phyloP scores from a whole-genome alignment of 2,329 filamentous ascomycete species.

The Penicillium glabrum region DNA sequence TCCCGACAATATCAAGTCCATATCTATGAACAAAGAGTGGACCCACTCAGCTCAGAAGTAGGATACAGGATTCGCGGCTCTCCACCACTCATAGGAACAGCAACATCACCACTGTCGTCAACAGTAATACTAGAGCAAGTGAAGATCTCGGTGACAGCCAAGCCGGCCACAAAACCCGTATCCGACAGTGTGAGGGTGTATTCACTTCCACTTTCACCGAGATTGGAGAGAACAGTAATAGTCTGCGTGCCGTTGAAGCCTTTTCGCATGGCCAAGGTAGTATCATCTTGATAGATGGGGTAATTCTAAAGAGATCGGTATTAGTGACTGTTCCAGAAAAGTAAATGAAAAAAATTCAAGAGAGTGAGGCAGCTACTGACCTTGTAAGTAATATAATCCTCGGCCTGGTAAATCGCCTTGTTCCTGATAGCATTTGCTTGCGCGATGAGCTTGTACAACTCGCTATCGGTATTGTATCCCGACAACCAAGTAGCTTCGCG shows the following conservation, averaged over 20 bases:
- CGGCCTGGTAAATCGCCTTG: constrained; percentile 40
- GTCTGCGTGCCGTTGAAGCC: constrained; percentile 41
- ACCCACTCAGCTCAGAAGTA: constrained; percentile 8
- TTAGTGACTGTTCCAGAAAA: neutral
- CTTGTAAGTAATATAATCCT: constrained; percentile 42
- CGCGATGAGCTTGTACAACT: constrained; percentile 52
- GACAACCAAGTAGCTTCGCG: constrained; percentile 60
- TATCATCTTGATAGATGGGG: constrained; percentile 44
- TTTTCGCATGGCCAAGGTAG: constrained; percentile 45
- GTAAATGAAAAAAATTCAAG: no score
- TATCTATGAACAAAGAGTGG: constrained; percentile 12
- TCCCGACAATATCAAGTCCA: no score
- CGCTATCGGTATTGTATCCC: constrained; percentile 46
- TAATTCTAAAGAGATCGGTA: constrained; percentile 25
- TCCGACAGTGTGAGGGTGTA: constrained; percentile 26
- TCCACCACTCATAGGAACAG: constrained; percentile 45
- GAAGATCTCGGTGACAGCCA: constrained; percentile 27
- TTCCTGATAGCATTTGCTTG: constrained; percentile 52
- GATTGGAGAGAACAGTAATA: constrained; percentile 45
- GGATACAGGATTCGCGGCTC: constrained; percentile 42
- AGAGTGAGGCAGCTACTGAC: constrained; percentile 6
- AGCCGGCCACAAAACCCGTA: constrained; percentile 26
- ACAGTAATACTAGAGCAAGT: constrained; percentile 46
- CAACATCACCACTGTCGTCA: constrained; percentile 44
- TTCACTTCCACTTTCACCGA: constrained; percentile 31